Evolutionary conservation across 352 stramenopile genomes (phyloP), one percentile per base, ranked within the genome.

Genomic region (Phytophthora fragariaefolia): DNA sequence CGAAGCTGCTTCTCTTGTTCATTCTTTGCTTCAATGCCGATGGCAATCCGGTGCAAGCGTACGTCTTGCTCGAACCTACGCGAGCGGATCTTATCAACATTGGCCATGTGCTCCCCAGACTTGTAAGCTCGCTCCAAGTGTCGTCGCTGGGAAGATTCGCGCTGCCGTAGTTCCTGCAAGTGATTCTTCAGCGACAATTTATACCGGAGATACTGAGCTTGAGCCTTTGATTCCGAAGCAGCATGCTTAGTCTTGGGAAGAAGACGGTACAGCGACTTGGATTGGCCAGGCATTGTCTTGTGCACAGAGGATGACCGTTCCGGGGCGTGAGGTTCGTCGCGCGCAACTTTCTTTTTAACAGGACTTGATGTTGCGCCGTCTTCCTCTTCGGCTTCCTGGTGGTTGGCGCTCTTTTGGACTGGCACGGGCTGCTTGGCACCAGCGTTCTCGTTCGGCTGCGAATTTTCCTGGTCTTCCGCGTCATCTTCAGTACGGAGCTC

Each of bases 1-100:
- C 83, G 83, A 36, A 93, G 52, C 22, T 91, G 80, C 53, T 84
- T 87, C 52, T 91, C 85, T 43, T 91, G 81, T 45, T 89, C 73
- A 8, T 77, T 82, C 58, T 87, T 89, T 22, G 79, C 69, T 26
- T 90, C 77, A 28, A 91, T 23, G 2, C 83, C 80, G 38, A 91
- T 69, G 1, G 85, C 70, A 42, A 93, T 81, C 15, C 85, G 83
- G 20, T 90, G 79, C 51, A 91, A 63, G 9, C 82, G 82, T 30
- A 93, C 72, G 51, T 91, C 82, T 27, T 93, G 83, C 28, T 90
- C 72, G 20, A 93, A 87, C 18, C 81, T 73, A 9, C 75, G 80
- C 15, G 82, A 72, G 36, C 85, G 80, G 50, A 93, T 92, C 72
- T 80, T 82, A 55, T 92, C 84, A 6, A 91, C 82, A 42, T 82